Base-by-base conservation (phyloP, 2,329 filamentous ascomycete species). In the Colletotrichum godetiae region DNA sequence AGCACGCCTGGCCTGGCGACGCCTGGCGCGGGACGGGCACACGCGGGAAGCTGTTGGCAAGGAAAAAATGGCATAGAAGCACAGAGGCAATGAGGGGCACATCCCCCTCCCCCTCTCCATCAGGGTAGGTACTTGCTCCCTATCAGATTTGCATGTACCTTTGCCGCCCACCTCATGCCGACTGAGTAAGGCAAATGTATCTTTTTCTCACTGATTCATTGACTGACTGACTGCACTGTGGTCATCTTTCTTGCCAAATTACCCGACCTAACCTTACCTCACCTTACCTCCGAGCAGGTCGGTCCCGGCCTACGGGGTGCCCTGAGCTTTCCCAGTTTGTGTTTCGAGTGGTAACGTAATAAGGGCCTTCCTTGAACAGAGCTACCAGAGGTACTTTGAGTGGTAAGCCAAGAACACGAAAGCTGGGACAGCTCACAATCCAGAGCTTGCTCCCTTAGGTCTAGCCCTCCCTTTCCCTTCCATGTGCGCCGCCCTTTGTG, bases 251-350 rank as follows among this genome's bases (percentile, higher is more conserved):
- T 8, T 27, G 27, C 27, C 27, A 15, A 29, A 33, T 29, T 65
- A 55, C 62, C 52, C 24, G 24, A 65, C 33, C 52, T 65, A 42
- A 65, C 62, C 62, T 65, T 65, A 64, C 56, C 56, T 67, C 37
- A 49, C 58, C 58, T 68, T 56, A 63, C 49, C 70, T 73, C 66
- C 64, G 64, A 72, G 68, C 35, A 67, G 63, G 68, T 72, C 63
- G 63, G 63, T 22, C 56, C 62, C 56, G 62, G 56, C 55, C 19
- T 27, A 19, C 24, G 49, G 63, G 35, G 55, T 13, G 10, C 46
- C 49, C n/a, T 13, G 53, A 59, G 42, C 46, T 53, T 29, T 22
- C 19, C 6, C 15, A 49, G 42, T 35, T 46, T 46, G 15, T 15
- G 29, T 37, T 49, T n/a, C 46, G 22, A 19, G 11, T 5, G 46